Evolutionary conservation across 805 yeast genomes (phyloP), one percentile per base, ranked within the genome.

Genomic region (Kuraishia hungarica): DNA sequence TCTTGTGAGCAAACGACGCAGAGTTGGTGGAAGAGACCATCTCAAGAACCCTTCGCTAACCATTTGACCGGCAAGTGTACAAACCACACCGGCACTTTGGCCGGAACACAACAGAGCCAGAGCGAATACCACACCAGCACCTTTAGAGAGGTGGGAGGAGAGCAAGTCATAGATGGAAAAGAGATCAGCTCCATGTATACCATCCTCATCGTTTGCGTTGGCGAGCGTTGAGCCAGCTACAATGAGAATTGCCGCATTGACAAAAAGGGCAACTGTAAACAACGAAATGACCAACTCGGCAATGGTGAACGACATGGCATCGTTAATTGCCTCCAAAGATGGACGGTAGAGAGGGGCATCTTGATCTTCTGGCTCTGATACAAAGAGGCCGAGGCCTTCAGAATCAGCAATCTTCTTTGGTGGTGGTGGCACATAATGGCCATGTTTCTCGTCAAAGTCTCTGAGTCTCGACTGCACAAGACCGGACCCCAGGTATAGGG

Each of bases 11-110:
- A 91, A 73, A 58, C 97, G 78, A 55, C 96, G 80, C 1, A 86
- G 74, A 72, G 91, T 91, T 1, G 97, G 97, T 39, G 87, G 82
- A 57, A 90, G 77, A 6, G 87, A 74, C 87, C 96, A 88, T 57
- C 80, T 75, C 24, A 89, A 75, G 62, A 90, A 92, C 0, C 97
- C 97, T 67, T 91, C 97, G 63, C 89, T 83, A 8, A 91, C 96
- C 83, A 89, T 89, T 67, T 91, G 97, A 43, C 97, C 96, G 1
- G 97, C 92, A 63, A 92, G 77, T 0, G 97, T 92, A 65, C 96
- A 91, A 20, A 91, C 96, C 47, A 93, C 88, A 48, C 97, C 97
- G 1, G 97, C 97, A 63, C 94, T 86, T 65, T 91, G 93, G n/a
- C 97, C 97, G 15, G 93, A 85, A 66, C 88, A 91, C 51, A 91